Base-by-base conservation (phyloP, 2,329 filamentous ascomycete species). In the Colletotrichum caudatum region DNA sequence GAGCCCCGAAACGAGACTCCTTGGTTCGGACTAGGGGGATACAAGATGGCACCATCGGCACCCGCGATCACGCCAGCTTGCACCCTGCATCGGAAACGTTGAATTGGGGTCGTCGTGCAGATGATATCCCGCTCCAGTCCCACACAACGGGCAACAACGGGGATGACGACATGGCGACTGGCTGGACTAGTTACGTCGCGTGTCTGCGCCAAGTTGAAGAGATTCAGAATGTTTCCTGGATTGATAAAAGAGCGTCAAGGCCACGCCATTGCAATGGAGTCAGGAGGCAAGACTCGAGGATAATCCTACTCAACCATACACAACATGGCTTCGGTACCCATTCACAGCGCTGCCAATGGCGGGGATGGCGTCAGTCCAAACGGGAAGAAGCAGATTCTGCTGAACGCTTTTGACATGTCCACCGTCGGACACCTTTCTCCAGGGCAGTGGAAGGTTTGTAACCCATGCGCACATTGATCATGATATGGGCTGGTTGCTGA, bases 361-460 rank as follows among this genome's bases (percentile, higher is more conserved):
- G 68, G 64, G 11, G 58, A 69, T 29, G 64, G 51, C 26, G 20
- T 16, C 8, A 46, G 51, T 14, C 2, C 33, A 6, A 37, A 61
- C 11, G 51, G 5, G 2, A 74, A 73, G 68, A 74, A 74, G 64
- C 67, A 72, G 29, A 90, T 91, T 18, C 76, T 91, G 7, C 81
- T 91, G 58, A 91, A 91, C 80, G 89, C 89, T 3, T 91, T 91
- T 74, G 89, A 71, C 50, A 72, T 72, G 91, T 89, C 84, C 2
- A 91, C 89, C 0, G 84, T 91, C 7, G 89, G 89, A 2, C 90
- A 92, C 77, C 77, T 92, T 44, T 89, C 88, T 0, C 89, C 89
- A 0, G 90, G 90, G 0, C 90, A 92, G 80, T 92, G 90, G 90
- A 91, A 90, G 81, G 88, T 88, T 61, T 71, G 66, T 29, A n/a